Percentiles rank a stretch among this genome's conserved stretches.
Evolutionary conservation across 805 yeast genomes (phyloP).

Genomic region (Candida piceae): DNA sequence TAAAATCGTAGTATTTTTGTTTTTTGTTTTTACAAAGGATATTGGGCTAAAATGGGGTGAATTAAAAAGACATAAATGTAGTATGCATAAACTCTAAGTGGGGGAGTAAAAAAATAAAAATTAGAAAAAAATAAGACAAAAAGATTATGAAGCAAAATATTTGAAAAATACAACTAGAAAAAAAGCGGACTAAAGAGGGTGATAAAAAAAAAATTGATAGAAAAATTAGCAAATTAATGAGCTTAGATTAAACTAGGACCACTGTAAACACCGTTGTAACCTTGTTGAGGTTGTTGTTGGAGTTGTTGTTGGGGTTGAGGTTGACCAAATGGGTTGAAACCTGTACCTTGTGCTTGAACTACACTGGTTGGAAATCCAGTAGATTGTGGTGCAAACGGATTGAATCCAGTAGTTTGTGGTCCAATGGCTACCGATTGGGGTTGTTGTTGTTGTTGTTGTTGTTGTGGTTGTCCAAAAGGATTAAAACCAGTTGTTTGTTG

Average conservation of each 20-base stretch:
- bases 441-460: neutral
- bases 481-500: slow-evolving; percentile 3
- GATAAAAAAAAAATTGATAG: neutral
- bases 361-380: neutral
- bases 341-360: slow-evolving; percentile 4
- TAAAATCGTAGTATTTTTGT: no score
- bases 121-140: neutral
- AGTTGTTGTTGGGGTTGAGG: slow-evolving; percentile 9
- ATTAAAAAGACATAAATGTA: no score
- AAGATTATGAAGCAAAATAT: no score
- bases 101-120: no score
- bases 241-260: slow-evolving; percentile 27
- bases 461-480: neutral
- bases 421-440: no score
- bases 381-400: slow-evolving; percentile 6
- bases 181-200: no score
- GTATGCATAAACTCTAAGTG: neutral
- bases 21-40: no score
- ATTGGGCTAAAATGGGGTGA: no score
- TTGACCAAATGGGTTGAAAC: slow-evolving; percentile 17
- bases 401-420: slow-evolving; percentile 3
- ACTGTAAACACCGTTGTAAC: slow-evolving; percentile 17
- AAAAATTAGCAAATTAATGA: no score
- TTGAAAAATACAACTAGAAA: no score
- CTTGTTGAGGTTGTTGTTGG: slow-evolving; percentile 3